These are phyloP conservation scores for Eucalyptus marginata DNA, from an alignment of 345 rosid species.

Conservation along the genomic window DNA sequence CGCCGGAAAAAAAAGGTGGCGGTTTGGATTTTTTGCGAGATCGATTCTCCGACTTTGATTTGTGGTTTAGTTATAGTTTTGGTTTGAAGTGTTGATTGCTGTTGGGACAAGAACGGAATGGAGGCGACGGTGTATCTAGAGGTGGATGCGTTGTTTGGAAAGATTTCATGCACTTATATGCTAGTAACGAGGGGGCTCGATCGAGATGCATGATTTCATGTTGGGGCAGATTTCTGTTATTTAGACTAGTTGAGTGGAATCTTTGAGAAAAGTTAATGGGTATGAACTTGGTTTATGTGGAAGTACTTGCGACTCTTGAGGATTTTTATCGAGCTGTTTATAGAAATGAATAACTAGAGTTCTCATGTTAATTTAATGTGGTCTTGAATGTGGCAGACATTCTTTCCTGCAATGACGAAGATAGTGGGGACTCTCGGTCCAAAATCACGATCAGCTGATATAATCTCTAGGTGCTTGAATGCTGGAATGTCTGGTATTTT, in stretches of 20 bases:
- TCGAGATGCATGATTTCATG: background rate
- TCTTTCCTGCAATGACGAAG: slow-evolving; percentile 68
- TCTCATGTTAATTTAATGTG: background rate
- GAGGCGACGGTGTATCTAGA: background rate
- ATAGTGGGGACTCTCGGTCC: slow-evolving; percentile 70
- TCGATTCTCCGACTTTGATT: background rate
- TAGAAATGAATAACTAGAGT: background rate
- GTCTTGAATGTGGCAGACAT: slow-evolving; percentile 17
- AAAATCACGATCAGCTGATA: slow-evolving; percentile 31
- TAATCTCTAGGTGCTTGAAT: slow-evolving; percentile 38
- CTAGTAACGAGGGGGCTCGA: background rate
- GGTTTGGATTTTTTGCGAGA: background rate
- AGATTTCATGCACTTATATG: background rate
- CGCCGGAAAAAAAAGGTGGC: background rate
- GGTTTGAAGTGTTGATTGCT: background rate
- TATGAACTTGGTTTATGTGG: background rate
- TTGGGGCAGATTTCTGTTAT: background rate
- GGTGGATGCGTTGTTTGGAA: background rate
- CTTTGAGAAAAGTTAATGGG: background rate
- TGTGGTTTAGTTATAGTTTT: background rate
- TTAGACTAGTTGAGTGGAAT: background rate
- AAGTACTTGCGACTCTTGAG: background rate
- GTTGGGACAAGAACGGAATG: background rate
- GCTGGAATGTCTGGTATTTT: slow-evolving; percentile 66
- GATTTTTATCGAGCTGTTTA: background rate